Conservation (phyloP, 352 stramenopile species). For the Globisporangium parvum region DNA sequence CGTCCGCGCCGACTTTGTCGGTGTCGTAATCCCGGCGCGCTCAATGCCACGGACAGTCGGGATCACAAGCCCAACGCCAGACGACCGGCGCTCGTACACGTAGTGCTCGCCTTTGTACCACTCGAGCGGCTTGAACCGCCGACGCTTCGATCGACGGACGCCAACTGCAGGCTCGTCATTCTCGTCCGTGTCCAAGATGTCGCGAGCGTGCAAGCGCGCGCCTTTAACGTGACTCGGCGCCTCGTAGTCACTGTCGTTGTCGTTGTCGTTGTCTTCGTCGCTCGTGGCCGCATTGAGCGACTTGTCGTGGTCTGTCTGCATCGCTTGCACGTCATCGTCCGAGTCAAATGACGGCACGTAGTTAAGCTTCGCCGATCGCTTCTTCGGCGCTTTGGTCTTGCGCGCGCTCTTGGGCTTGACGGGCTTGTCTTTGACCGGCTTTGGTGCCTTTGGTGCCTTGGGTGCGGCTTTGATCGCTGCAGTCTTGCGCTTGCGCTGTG, state of each 20-base stretch:
- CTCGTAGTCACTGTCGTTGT: conserved; percentile 46
- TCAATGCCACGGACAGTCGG: conserved; percentile 73
- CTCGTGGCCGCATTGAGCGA: conserved; percentile 44
- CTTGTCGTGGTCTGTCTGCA: conserved; percentile 55
- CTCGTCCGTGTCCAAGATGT: conserved; percentile 26
- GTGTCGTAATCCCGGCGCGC: conserved; percentile 48
- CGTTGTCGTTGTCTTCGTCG: conserved; percentile 29
- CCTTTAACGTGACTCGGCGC: conserved; percentile 6
- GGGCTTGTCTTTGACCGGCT: neutral
- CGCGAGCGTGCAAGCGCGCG: conserved; percentile 12
- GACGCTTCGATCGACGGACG: conserved; percentile 69
- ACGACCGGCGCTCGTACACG: conserved; percentile 77
- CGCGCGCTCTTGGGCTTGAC: neutral
- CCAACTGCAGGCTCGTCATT: conserved; percentile 28
- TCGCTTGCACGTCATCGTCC: conserved; percentile 3
- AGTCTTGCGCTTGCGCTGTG: conserved; percentile 1
- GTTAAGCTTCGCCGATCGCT: conserved; percentile 10
- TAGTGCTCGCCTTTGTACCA: conserved; percentile 88
- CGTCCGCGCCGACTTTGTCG: conserved; percentile 34
- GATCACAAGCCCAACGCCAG: conserved; percentile 75
- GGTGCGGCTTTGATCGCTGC: conserved; percentile 14
- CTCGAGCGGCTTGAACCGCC: conserved; percentile 76
- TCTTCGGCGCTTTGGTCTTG: conserved; percentile 7
- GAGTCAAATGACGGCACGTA: too few relatives aligned
- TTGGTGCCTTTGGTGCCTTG: neutral